Evolutionary conservation across 2,329 filamentous ascomycete species (phyloP), one percentile per base, ranked within the genome.

Genomic region (Calonectria honghensis): DNA sequence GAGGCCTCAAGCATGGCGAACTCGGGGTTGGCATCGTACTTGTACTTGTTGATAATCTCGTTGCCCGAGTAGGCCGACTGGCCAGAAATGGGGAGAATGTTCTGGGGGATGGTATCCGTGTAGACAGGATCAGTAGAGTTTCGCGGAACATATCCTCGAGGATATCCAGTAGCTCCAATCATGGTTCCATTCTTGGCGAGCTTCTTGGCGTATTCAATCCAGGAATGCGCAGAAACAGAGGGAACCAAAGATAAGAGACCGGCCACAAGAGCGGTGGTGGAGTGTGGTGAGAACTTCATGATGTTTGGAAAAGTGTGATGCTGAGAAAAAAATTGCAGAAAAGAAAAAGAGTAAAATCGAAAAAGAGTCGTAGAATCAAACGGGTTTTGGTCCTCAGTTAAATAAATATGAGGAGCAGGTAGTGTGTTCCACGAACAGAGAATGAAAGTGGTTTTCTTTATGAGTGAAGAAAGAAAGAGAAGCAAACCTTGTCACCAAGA

Each of bases 171-270:
- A 10, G 89, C 84, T 35, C 94, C 94, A 27, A 93, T 87, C 82
- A 96, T 95, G 41, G 91, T 91, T 70, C 96, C 96, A 80, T 95
- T 94, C 35, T 91, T 84, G 68, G 92, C 91, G 83, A 98, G 92
- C 72, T 92, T 91, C 75, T 89, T 91, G 65, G 96, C 88, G 80
- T 93, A 88, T 85, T 98, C 96, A 63, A 96, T 90, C 96, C 96
- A 98, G 24, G 92, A 94, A 85, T 98, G 96, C 45, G 91, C 93
- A 32, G 78, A 78, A 41, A 81, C 84, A 7, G 79, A 68, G 45
- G 73, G 73, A 13, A 76, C 77, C 63, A 87, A 76, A 50, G 86
- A 81, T 32, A 86, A 76, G 39, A 87, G 73, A 50, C 79, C 73
- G 24, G 75, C 76, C 70, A 73, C 76, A 45, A 84, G 73, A 72